Conservation (phyloP, 2,329 filamentous ascomycete genomes). For the Ceratocystis cacaofunesta region DNA sequence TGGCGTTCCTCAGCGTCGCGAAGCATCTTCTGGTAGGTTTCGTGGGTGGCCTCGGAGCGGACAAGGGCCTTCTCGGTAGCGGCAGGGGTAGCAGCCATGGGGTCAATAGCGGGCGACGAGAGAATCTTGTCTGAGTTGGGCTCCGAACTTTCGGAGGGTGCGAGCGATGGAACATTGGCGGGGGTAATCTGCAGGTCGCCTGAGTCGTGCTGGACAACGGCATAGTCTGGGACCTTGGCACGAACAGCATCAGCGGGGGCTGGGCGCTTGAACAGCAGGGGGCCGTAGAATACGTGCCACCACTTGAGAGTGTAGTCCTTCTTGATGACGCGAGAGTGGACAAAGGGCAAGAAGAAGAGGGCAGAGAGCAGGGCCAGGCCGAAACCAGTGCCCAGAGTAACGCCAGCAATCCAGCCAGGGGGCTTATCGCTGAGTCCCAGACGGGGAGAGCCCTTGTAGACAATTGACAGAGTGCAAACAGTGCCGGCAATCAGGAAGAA, state of each 20-base stretch:
- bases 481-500: slow-evolving; percentile 66
- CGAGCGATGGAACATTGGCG: slow-evolving; percentile 22
- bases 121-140: slow-evolving; percentile 29
- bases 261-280: slow-evolving; percentile 47
- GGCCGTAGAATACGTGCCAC: slow-evolving; percentile 48
- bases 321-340: slow-evolving; percentile 53
- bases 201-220: slow-evolving; percentile 44
- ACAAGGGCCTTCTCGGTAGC: slow-evolving; percentile 31
- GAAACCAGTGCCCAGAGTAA: slow-evolving; percentile 48
- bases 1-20: slow-evolving; percentile 41
- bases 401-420: slow-evolving; percentile 48
- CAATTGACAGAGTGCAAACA: slow-evolving; percentile 60
- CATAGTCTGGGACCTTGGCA: slow-evolving; percentile 57
- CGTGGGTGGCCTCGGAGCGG: slow-evolving; percentile 34
- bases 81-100: slow-evolving; percentile 11
- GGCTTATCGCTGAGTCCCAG: slow-evolving; percentile 52
- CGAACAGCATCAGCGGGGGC: slow-evolving; percentile 36
- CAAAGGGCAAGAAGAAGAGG: slow-evolving; percentile 59
- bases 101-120: slow-evolving; percentile 22
- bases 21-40: slow-evolving; percentile 48
- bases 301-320: slow-evolving; percentile 50
- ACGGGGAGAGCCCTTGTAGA: slow-evolving; percentile 66
- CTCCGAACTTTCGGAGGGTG: slow-evolving; percentile 32
- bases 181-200: slow-evolving; percentile 21
- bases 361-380: slow-evolving; percentile 45